phyloP scores from a whole-genome alignment of 177 flowering plant genomes.

The Tripterygium wilfordii region DNA sequence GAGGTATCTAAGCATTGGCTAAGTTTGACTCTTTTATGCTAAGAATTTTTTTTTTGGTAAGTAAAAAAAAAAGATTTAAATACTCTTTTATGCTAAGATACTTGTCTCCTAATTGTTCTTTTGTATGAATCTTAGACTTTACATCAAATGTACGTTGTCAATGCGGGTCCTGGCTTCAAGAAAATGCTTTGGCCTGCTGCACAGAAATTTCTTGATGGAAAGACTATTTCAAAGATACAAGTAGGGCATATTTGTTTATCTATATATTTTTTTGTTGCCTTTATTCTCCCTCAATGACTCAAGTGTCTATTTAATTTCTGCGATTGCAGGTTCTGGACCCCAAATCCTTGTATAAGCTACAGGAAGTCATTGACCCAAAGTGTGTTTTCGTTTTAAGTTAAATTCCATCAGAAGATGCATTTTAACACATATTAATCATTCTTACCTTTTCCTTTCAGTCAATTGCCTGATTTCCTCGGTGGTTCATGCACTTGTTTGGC shows the following conservation, averaged over 20 bases:
- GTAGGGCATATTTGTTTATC: conserved; percentile 23
- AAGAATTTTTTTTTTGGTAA: no score
- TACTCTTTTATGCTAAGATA: no score
- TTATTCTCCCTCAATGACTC: background rate
- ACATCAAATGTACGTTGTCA: conserved; percentile 80
- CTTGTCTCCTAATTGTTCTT: no score
- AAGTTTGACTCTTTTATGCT: background rate
- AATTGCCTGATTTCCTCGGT: conserved; percentile 93
- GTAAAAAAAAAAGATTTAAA: no score
- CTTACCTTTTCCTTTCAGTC: conserved; percentile 40
- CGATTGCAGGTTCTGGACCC: conserved; percentile 67
- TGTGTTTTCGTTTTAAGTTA: conserved; percentile 17
- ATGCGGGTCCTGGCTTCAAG: conserved; percentile 91
- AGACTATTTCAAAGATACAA: conserved; percentile 78
- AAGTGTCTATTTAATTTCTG: conserved; percentile 1
- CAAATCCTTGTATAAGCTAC: conserved; percentile 57
- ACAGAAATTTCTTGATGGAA: conserved; percentile 72
- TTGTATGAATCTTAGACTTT: no score
- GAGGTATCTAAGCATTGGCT: conserved; percentile 47
- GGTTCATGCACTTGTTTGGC: conserved; percentile 76
- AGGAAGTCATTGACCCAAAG: conserved; percentile 79
- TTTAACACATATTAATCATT: background rate
- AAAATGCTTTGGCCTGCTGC: conserved; percentile 88
- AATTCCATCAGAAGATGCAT: no score
- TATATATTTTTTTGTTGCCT: background rate